Base-by-base conservation (phyloP, 1,284 basidiomycete species). In the Anthracocystis panici-leucophaei region DNA sequence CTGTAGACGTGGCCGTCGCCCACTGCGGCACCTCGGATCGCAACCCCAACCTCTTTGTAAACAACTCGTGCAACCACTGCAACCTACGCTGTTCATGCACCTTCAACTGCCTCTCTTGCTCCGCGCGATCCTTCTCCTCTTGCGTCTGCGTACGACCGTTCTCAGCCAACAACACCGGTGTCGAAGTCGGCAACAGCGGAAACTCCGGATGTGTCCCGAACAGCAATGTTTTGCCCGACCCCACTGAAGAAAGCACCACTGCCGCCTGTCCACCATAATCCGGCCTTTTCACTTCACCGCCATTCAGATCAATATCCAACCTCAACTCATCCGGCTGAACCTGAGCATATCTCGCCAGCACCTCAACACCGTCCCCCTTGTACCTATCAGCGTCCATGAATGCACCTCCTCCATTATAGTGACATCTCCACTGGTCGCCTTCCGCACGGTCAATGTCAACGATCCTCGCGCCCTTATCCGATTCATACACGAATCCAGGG, bases 121-220 rank as follows among this genome's bases (percentile, higher is more conserved):
- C 59, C 9, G 60, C 46, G 29, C 48, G 25, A 44, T 74, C 65
- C 2, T 2, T 57, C 2, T 63, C 21, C 33, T 65, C 63, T n/a
- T 62, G 60, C 5, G 12, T 42, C 41, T 49, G 48, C 6, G 44
- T 29, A 18, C 27, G 40, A 27, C 55, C 20, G 23, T 75, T 75
- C 51, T 75, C 63, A 3, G 66, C 62, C 51, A 61, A 20, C 56
- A 57, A 12, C n/a, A 75, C 66, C 16, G 72, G 72, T n/a, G 66
- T 69, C 21, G 72, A 75, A 0, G 62, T 62, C 7, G 57, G 86
- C 80, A 72, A 33, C 40, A 89, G 80, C 3, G 90, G 87, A 75
- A 89, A 90, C 81, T 93, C 92, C 21, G 91, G 87, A 77, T 90
- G 91, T 0, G 89, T 87, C 3, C 88, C 88, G 88, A 90, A 91